Percentiles rank a stretch among this genome's conserved stretches.
phyloP scores from a whole-genome alignment of 768 basidiomycete species.

The Suillus lakei region DNA sequence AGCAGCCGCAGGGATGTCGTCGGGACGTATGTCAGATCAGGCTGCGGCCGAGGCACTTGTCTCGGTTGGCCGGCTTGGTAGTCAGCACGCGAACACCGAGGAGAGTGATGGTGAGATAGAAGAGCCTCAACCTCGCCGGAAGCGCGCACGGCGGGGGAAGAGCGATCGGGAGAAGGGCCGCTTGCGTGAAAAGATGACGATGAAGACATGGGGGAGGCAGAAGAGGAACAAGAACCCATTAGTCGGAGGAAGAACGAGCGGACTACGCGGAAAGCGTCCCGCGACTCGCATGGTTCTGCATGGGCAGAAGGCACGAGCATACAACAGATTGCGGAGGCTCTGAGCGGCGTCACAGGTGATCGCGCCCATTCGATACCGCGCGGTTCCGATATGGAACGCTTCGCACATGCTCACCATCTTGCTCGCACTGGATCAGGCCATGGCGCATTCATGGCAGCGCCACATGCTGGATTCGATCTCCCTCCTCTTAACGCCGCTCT shows the following conservation, averaged over 20 bases:
- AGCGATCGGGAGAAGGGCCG: conserved; percentile 43
- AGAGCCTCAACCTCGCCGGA: conserved; percentile 60
- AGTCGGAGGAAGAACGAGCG: conserved; percentile 36
- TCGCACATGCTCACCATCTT: conserved; percentile 35
- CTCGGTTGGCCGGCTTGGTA: conserved; percentile 67
- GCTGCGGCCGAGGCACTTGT: conserved; percentile 90
- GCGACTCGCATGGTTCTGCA: conserved; percentile 38
- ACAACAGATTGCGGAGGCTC: conserved; percentile 39
- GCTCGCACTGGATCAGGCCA: conserved; percentile 40
- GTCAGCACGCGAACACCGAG: conserved; percentile 41
- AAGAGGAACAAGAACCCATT: conserved; percentile 25
- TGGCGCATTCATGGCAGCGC: conserved; percentile 40
- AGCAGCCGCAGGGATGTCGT: conserved; percentile 63
- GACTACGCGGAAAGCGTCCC: conserved; percentile 39
- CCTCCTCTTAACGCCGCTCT: conserved; percentile 58
- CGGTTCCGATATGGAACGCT: conserved; percentile 33
- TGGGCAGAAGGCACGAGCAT: conserved; percentile 41
- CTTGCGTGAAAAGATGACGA: conserved; percentile 47
- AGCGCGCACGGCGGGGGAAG: conserved; percentile 51
- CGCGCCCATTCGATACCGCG: conserved; percentile 39
- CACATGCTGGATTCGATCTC: conserved; percentile 60
- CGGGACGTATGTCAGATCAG: conserved; percentile 73
- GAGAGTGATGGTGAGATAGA: conserved; percentile 47
- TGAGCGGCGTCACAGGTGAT: conserved; percentile 28
- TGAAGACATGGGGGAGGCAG: conserved; percentile 53